Base-by-base conservation (phyloP, 1,284 basidiomycete genomes). In the Rhodotorula sp. region DNA sequence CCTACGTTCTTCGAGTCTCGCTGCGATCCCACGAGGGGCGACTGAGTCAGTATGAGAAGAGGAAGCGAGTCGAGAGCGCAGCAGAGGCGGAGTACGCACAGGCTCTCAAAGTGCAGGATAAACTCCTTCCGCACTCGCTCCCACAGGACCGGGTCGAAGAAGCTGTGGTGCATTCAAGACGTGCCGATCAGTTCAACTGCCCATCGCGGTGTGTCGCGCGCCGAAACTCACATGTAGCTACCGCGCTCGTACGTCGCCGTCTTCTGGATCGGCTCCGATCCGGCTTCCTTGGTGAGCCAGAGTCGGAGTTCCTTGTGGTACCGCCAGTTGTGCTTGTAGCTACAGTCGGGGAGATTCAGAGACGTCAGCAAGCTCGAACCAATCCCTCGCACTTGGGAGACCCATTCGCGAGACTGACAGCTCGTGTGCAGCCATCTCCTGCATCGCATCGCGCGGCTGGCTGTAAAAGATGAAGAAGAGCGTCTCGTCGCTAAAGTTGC, bases 381-480 rank as follows among this genome's bases (percentile, higher is more conserved):
- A 29, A 29, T 3, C 29, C 0, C n/a, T 4, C 15, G 12, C 15
- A 2, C 43, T 14, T 21, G n/a, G n/a, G 47, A 43, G 12, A 39
- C 39, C 39, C 6, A 39, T 26, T 61, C 65, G 49, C 26, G 26
- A 21, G n/a, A 63, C 67, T 81, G 82, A 95, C 90, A 99, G 85
- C 85, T 98, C 96, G 81, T 93, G 91, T 58, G 94, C 93, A 20
- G 96, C 96, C 62, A 95, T 88, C 83, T 98, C 94, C 82, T 99
- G 96, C 74, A 97, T 84, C 47, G 91, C 88, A 83, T 99, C 96
- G 79, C 93, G 85, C 68, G 96, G 93, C 81, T 89, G 90, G 71
- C 92, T 90, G 84, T 99, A 99, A 85, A 99, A 99, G 88, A 97
- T 96, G 86, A 93, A 97, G 84, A 99, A 98, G 52, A 99, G 84